Percentiles rank a stretch among this genome's conserved stretches.
phyloP scores from a whole-genome alignment of 2,329 filamentous ascomycete genomes.

The Aspergillus versicolor region DNA sequence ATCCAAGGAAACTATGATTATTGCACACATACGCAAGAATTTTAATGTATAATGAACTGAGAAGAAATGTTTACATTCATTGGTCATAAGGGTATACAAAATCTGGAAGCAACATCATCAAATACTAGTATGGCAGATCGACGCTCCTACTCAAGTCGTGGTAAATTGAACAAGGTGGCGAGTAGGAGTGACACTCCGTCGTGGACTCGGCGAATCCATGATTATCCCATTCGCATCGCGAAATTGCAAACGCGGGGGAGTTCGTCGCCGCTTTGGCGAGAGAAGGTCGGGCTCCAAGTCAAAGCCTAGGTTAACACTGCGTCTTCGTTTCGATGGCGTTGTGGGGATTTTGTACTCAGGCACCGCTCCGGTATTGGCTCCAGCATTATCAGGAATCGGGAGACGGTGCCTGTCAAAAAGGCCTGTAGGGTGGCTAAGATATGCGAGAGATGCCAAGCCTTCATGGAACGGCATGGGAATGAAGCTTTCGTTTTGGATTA shows the following conservation, averaged over 20 bases:
- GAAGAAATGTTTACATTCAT: neutral
- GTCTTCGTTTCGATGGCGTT: constrained; percentile 16
- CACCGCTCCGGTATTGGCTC: neutral
- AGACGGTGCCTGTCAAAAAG: constrained; percentile 42
- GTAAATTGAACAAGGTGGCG: neutral
- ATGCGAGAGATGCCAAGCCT: constrained; percentile 23
- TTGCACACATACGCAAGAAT: too few relatives aligned
- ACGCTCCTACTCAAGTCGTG: neutral
- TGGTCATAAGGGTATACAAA: neutral
- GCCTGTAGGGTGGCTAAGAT: constrained; percentile 27
- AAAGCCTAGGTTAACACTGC: neutral
- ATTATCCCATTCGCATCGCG: constrained; percentile 20
- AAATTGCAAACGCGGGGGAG: constrained; percentile 8
- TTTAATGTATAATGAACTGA: too few relatives aligned
- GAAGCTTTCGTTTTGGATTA: constrained; percentile 58
- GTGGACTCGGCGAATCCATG: constrained; percentile 14
- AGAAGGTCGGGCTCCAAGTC: constrained; percentile 5
- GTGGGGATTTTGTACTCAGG: neutral
- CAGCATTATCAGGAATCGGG: constrained; percentile 33
- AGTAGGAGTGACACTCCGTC: constrained; percentile 4
- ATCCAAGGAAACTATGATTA: too few relatives aligned
- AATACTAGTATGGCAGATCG: neutral
- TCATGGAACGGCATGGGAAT: constrained; percentile 42
- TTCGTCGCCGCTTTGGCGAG: constrained; percentile 19
- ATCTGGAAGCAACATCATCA: neutral